Conservation (phyloP, 257 asterid species). For the Nyctanthes arbortristis region DNA sequence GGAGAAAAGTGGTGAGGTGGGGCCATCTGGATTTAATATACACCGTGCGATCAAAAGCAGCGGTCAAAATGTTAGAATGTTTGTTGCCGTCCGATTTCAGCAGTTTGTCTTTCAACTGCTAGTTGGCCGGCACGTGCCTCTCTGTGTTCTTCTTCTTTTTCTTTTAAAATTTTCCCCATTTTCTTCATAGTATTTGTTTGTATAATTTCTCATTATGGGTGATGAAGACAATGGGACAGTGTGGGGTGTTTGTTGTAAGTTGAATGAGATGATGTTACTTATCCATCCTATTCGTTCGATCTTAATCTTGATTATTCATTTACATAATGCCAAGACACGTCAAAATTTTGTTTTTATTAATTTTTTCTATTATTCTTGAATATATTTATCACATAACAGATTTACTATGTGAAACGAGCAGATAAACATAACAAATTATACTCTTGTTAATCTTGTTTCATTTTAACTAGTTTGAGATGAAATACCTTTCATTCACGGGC, state of each 20-base stretch:
- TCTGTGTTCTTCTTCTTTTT: not conserved
- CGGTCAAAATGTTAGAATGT: conserved; percentile 5
- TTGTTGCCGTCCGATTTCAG: conserved; percentile 56
- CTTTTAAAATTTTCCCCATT: not conserved
- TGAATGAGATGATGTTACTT: not conserved
- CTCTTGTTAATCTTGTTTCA: not conserved
- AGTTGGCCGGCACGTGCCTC: conserved; percentile 43
- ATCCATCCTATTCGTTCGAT: not conserved
- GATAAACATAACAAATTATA: not conserved
- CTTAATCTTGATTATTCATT: not conserved
- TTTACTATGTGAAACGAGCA: not conserved
- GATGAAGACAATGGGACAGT: not conserved
- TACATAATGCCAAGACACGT: too few species aligned
- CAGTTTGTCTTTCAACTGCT: conserved; percentile 20
- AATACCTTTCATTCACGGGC: not conserved
- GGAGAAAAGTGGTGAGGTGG: conserved; percentile 30
- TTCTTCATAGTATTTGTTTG: not conserved
- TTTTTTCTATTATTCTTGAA: too few species aligned
- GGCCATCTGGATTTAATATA: conserved; percentile 33
- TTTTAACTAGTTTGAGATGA: not conserved
- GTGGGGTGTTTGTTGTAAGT: not conserved
- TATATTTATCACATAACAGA: too few species aligned
- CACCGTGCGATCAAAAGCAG: conserved; percentile 34
- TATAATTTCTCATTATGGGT: not conserved
- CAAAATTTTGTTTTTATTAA: too few species aligned